Conservation (phyloP, 345 rosid species). For the Syzygium oleosum region DNA sequence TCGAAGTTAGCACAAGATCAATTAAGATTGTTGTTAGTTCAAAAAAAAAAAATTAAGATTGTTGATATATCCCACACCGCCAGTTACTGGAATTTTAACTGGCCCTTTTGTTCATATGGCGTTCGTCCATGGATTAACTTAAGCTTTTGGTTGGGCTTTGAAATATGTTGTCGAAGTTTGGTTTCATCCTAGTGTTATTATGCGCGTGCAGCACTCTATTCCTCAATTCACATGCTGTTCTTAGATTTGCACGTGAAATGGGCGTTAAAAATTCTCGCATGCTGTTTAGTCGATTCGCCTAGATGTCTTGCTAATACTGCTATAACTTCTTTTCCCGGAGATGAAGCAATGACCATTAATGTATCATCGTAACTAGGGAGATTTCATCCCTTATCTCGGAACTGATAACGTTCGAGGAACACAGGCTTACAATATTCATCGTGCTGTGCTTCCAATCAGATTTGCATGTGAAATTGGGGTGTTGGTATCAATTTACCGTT, state of each 20-base stretch:
- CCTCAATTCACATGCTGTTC: not conserved
- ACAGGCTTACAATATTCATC: not conserved
- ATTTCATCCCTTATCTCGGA: not conserved
- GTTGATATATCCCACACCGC: not conserved
- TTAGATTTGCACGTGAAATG: too few species aligned
- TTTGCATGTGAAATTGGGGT: not conserved
- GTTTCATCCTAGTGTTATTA: not conserved
- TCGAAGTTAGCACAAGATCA: not conserved
- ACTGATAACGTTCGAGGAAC: not conserved
- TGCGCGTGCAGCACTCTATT: not conserved
- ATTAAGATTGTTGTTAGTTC: not conserved
- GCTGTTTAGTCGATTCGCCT: too few species aligned
- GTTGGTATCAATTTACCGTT: not conserved
- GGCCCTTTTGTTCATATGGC: not conserved
- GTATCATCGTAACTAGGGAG: not conserved
- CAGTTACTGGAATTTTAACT: not conserved
- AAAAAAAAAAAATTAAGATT: too few species aligned
- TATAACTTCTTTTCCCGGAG: not conserved
- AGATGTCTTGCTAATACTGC: too few species aligned
- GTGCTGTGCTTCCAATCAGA: not conserved
- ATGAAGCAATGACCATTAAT: not conserved
- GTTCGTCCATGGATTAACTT: not conserved
- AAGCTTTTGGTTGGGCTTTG: not conserved
- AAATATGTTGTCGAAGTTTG: not conserved
- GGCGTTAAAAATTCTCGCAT: too few species aligned